phyloP scores from a whole-genome alignment of 257 asterid species.

The Asclepias syriaca region DNA sequence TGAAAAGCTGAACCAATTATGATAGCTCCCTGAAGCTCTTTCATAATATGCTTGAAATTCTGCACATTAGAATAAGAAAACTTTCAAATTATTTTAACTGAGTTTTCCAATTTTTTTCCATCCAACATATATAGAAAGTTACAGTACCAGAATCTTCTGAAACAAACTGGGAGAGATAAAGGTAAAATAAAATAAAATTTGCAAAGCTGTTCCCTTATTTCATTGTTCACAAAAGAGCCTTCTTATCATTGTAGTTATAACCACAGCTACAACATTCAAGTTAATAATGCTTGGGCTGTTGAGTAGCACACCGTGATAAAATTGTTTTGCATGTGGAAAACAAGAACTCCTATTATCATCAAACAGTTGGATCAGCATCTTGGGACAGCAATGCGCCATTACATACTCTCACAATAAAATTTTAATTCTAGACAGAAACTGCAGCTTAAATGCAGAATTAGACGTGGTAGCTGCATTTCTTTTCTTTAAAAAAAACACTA shows the following conservation, averaged over 20 bases:
- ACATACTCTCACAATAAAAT: background rate
- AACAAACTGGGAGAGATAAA: background rate
- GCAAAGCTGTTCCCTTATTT: background rate
- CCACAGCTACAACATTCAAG: background rate
- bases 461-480: no score
- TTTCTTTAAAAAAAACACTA: no score
- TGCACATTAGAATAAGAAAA: constrained; percentile 32
- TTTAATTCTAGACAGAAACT: background rate
- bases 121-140: background rate
- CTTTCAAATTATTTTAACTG: constrained; percentile 1
- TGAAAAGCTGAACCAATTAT: constrained; percentile 94
- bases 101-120: background rate
- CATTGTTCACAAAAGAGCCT: background rate
- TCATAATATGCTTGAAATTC: constrained; percentile 97
- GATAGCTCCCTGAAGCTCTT: constrained; percentile 93
- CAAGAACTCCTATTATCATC: background rate
- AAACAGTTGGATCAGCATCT: background rate
- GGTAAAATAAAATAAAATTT: background rate
- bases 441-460: background rate
- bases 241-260: background rate
- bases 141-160: background rate
- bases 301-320: background rate
- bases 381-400: background rate
- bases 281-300: background rate
- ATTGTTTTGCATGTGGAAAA: background rate